Base-by-base conservation (phyloP, 768 basidiomycete genomes). In the Phylloporus sp. region DNA sequence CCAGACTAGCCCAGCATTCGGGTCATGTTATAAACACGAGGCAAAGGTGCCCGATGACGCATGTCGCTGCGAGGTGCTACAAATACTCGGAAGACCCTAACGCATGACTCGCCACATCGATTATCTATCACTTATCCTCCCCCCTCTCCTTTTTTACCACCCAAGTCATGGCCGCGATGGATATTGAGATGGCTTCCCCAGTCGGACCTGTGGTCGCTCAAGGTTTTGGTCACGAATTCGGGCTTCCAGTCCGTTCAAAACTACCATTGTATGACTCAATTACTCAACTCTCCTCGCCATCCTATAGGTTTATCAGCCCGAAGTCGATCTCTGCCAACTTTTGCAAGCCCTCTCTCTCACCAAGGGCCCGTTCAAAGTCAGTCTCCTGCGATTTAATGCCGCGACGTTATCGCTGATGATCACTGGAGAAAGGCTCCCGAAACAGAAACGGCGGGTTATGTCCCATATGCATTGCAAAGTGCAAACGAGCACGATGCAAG, bases 291-390 rank as follows among this genome's bases (percentile, higher is more conserved):
- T 44, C 38, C 28, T 34, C 34, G 13, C 22, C 5, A 22, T 26
- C 13, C 12, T 35, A 11, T 36, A 69, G 67, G 50, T 55, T 38
- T 70, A 62, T 52, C 60, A 61, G 35, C 47, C 67, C 16, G 67
- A 70, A 6, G 64, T 78, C 52, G 79, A 83, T 63, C 69, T 84
- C 24, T 83, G 82, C 60, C 71, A 74, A 42, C 67, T 83, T 0
- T 52, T 84, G 32, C 75, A 77, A 45, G 72, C 73, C 15, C 75
- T 84, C 76, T 76, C 74, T 44, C 66, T 81, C 10, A 74, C 49
- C 52, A 72, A 64, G 69, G 62, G 42, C 10, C 61, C 65, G 24
- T 53, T 56, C 53, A 66, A 73, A 69, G 72, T 70, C 38, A 55
- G 61, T 47, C 36, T 6, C n/a, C 12, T 47, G 43, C 36, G 5